A percentile compares a stretch with the other conserved stretches of the same genome.
Conservation (phyloP, 345 rosid genomes). For the Linum lewisii region DNA sequence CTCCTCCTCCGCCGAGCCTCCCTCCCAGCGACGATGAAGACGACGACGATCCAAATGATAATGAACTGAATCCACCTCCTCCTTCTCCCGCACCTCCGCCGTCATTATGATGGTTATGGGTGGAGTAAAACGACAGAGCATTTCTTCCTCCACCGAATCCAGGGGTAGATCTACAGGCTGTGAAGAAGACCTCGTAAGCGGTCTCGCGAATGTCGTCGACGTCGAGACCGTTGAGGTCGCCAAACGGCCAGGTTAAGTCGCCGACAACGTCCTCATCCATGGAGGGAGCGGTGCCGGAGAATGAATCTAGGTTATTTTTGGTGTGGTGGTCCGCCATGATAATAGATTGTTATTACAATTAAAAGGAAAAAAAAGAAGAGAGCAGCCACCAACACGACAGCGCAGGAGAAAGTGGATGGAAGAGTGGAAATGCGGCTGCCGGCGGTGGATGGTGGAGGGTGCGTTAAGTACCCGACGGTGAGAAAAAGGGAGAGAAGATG, state of each 20-base stretch:
- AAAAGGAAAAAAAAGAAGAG: not conserved
- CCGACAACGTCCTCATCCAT: slow-evolving; percentile 15
- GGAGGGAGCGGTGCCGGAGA: slow-evolving; percentile 19
- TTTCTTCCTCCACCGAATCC: slow-evolving; percentile 69
- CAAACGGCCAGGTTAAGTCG: slow-evolving; percentile 75
- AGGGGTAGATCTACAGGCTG: slow-evolving; percentile 73
- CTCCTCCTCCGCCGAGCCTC: slow-evolving; percentile 19
- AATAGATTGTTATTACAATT: not conserved
- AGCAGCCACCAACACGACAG: not conserved
- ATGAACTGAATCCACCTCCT: not conserved
- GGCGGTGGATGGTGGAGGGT: not conserved
- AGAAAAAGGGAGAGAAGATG: slow-evolving; percentile 28
- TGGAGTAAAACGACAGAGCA: slow-evolving; percentile 51
- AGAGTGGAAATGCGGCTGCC: slow-evolving; percentile 9
- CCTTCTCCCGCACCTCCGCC: slow-evolving; percentile 30
- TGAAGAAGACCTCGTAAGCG: slow-evolving; percentile 86
- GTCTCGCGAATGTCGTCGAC: slow-evolving; percentile 65
- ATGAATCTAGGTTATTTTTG: slow-evolving; percentile 41
- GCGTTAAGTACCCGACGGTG: slow-evolving; percentile 34
- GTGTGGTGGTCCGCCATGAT: slow-evolving; percentile 37
- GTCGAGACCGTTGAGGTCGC: slow-evolving; percentile 42
- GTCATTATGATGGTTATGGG: slow-evolving; percentile 22
- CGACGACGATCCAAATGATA: slow-evolving; percentile 7
- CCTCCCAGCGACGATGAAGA: slow-evolving; percentile 13
- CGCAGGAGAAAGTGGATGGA: not conserved